These are phyloP conservation scores for Primulina tabacum DNA, from an alignment of 257 asterid genomes.

Conservation along the genomic window DNA sequence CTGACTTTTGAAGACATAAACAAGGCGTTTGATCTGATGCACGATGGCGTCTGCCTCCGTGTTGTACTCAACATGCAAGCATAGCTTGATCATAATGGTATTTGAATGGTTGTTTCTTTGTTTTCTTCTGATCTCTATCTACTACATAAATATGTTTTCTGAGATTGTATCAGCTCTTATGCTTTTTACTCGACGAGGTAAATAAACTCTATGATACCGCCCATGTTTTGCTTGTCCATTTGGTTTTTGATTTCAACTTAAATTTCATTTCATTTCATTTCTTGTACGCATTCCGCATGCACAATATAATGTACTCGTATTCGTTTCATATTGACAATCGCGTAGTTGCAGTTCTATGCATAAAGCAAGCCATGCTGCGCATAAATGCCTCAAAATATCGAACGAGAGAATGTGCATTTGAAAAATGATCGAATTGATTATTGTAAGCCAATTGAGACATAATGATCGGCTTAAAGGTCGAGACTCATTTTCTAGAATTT, in stretches of 20 bases:
- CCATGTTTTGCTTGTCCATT: not conserved
- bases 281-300: not conserved
- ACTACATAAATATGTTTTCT: not conserved
- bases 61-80: slow-evolving; percentile 66
- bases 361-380: too few species aligned
- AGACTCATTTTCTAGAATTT: too few species aligned
- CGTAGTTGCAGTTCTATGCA: too few species aligned
- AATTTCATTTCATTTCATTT: not conserved
- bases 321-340: too few species aligned
- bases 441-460: too few species aligned
- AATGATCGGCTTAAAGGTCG: too few species aligned
- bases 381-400: too few species aligned
- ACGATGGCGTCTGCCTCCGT: slow-evolving; percentile 77
- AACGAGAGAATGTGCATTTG: too few species aligned
- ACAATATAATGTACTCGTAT: too few species aligned
- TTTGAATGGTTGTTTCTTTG: not conserved
- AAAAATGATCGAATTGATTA: too few species aligned
- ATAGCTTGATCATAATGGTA: slow-evolving; percentile 18
- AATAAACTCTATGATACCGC: slow-evolving; percentile 1
- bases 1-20: slow-evolving; percentile 71
- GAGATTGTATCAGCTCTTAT: not conserved
- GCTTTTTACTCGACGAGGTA: not conserved
- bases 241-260: not conserved
- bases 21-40: slow-evolving; percentile 88
- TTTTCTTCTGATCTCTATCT: not conserved